A percentile compares a stretch with the other conserved stretches of the same genome.
These are phyloP conservation scores for Paulinella micropora DNA, from an alignment of 78 protist genomes.

Conservation along the genomic window DNA sequence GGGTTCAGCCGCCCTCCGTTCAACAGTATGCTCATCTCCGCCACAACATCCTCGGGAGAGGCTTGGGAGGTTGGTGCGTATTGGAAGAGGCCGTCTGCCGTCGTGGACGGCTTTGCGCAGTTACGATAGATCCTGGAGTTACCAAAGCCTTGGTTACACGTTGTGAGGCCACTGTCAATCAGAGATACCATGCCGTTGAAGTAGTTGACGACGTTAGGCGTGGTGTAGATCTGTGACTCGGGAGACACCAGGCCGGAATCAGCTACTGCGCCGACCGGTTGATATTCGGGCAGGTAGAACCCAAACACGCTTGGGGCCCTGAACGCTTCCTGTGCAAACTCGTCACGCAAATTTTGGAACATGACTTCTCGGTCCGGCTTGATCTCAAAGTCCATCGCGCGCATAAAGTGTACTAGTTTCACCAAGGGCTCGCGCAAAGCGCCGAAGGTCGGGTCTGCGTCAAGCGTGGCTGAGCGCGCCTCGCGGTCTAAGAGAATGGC, in stretches of 20 bases:
- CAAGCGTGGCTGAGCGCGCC: background rate
- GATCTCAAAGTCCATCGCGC: too few relatives aligned
- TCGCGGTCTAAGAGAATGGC: conserved; percentile 12
- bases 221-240: background rate
- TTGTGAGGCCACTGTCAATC: background rate
- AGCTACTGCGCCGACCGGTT: background rate
- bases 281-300: background rate
- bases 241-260: background rate
- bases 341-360: background rate
- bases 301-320: background rate
- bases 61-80: too few relatives aligned
- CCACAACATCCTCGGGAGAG: too few relatives aligned
- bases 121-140: too few relatives aligned
- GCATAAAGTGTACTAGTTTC: background rate
- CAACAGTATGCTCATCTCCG: too few relatives aligned
- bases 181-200: conserved; percentile 5
- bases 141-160: background rate
- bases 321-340: background rate
- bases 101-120: too few relatives aligned
- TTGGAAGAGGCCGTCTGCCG: too few relatives aligned
- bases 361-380: background rate
- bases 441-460: background rate
- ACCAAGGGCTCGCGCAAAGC: conserved; percentile 4
- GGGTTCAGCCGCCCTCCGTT: too few relatives aligned
- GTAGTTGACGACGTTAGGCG: background rate